Evolutionary conservation across 208 protist genomes (phyloP).

Genomic region (Acanthamoeba culbertsoni): DNA sequence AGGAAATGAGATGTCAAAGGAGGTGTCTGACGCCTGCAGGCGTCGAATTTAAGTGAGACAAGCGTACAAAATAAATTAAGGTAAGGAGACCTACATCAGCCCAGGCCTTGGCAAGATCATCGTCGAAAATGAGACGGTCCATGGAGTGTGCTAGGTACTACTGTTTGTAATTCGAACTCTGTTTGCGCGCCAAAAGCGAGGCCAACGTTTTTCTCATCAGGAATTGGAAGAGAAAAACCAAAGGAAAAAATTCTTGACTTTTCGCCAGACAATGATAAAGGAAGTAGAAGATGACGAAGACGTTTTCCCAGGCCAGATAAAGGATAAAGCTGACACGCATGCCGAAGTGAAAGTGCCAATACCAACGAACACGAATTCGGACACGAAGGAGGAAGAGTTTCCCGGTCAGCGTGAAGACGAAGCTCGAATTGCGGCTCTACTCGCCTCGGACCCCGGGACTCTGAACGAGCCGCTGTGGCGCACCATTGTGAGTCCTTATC

Average conservation of each 20-base stretch:
- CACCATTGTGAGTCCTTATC: slow-evolving; percentile 41
- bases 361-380: neutral
- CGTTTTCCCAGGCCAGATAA: neutral
- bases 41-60: no score
- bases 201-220: no score
- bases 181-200: no score
- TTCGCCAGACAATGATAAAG: no score
- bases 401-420: neutral
- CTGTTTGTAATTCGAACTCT: no score
- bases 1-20: neutral
- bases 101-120: neutral
- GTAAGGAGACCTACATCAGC: neutral
- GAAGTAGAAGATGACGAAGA: neutral
- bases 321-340: neutral
- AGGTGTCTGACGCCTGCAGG: neutral
- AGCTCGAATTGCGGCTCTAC: neutral
- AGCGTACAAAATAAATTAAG: no score
- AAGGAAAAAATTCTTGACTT: no score
- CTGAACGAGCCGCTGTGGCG: slow-evolving; percentile 60
- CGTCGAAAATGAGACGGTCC: neutral
- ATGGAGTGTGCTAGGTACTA: no score
- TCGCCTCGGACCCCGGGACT: slow-evolving; percentile 40
- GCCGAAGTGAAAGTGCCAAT: neutral
- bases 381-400: neutral
- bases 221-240: no score